phyloP scores from a whole-genome alignment of 169 alveolate genomes.

The Neospora caninum region DNA sequence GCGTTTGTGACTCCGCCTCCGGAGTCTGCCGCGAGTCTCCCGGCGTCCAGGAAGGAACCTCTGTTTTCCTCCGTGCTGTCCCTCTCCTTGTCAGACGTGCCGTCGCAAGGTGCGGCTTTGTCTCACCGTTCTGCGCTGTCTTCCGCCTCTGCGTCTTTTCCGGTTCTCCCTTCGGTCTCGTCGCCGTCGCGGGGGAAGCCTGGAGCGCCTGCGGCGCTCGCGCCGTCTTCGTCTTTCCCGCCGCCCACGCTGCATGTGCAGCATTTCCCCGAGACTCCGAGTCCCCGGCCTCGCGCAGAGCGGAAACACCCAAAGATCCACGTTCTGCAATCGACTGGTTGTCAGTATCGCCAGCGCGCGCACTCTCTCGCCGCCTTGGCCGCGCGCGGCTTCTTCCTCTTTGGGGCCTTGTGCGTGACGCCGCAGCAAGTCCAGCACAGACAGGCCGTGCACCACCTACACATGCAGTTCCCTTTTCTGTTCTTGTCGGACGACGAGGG shows the following conservation, averaged over 20 bases:
- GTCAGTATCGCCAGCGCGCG: slow-evolving; percentile 3
- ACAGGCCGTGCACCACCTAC: background rate
- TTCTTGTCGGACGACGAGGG: slow-evolving; percentile 17
- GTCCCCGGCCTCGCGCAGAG: background rate
- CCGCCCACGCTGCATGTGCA: no score
- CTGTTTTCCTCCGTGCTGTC: no score
- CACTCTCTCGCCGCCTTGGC: background rate
- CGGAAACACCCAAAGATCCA: background rate
- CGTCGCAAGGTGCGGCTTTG: no score
- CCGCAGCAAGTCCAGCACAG: slow-evolving; percentile 6
- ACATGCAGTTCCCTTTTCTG: background rate
- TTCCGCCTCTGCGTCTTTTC: background rate
- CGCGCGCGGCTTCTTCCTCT: slow-evolving; percentile 10
- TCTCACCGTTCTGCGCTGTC: background rate
- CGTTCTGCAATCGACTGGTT: background rate
- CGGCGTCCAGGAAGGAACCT: no score
- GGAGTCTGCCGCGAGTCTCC: no score
- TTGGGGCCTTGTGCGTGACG: background rate
- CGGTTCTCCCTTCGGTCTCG: no score
- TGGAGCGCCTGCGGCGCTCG: no score
- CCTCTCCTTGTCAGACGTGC: no score
- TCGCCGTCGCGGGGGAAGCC: no score
- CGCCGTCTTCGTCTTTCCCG: no score
- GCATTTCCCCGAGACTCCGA: no score
- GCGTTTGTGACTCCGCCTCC: no score